A percentile compares a stretch with the other conserved stretches of the same genome.
These are phyloP conservation scores for Ophiobolus disseminans DNA, from an alignment of 2,329 filamentous ascomycete species.

Conservation along the genomic window DNA sequence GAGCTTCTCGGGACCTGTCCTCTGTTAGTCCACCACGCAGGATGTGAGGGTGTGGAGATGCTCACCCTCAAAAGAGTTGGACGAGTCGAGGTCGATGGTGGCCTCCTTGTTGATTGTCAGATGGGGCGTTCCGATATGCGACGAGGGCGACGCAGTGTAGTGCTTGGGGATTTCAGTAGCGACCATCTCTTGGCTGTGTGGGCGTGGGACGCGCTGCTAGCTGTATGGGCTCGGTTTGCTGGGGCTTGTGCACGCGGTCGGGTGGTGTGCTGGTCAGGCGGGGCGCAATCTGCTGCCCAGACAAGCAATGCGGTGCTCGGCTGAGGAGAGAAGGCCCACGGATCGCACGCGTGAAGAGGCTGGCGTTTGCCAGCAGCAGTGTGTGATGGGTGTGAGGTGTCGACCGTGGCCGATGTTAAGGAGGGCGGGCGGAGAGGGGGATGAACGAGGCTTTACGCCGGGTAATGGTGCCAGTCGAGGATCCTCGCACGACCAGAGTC, in stretches of 20 bases:
- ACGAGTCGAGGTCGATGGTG: conserved; percentile 89
- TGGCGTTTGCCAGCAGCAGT: conserved; percentile 87
- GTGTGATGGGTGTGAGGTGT: conserved; percentile 54
- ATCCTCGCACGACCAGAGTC: conserved; percentile 74
- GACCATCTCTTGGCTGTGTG: conserved; percentile 73
- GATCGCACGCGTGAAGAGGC: conserved; percentile 66
- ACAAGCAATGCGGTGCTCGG: conserved; percentile 93
- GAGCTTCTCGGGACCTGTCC: conserved; percentile 86
- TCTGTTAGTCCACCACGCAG: conserved; percentile 24
- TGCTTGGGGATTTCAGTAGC: conserved; percentile 79
- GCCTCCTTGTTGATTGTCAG: conserved; percentile 97
- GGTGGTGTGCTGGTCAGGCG: conserved; percentile 66
- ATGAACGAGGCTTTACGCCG: conserved; percentile 81
- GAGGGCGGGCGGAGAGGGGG: conserved; percentile 83
- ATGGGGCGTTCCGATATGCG: conserved; percentile 79
- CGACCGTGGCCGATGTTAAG: conserved; percentile 82
- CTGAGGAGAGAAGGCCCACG: conserved; percentile 97
- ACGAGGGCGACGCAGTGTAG: conserved; percentile 83
- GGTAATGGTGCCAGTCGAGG: conserved; percentile 81
- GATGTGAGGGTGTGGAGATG: neutral
- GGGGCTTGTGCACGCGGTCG: conserved; percentile 6
- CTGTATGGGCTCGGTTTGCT: conserved; percentile 17
- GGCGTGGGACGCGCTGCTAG: conserved; percentile 28
- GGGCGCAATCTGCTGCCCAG: conserved; percentile 92
- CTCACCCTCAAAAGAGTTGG: conserved; percentile 91